phyloP scores from a whole-genome alignment of 169 alveolate genomes.

The Plasmodium vivax region DNA sequence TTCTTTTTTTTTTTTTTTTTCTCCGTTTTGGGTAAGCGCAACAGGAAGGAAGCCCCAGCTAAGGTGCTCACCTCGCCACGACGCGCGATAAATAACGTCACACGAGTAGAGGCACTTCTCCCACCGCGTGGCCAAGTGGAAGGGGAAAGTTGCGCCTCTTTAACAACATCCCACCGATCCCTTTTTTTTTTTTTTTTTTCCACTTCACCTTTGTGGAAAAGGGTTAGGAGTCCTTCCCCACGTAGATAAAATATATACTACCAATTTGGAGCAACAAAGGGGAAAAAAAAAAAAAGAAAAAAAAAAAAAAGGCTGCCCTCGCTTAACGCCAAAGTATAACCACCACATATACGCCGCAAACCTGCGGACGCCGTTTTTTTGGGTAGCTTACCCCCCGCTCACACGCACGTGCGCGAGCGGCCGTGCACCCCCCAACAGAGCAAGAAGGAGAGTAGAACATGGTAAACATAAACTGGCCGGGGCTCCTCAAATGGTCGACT shows the following conservation, averaged over 20 bases:
- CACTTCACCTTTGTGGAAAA: background rate
- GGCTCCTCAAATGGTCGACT: slow-evolving; percentile 76
- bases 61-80: background rate
- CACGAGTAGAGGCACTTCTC: background rate
- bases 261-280: background rate
- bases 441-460: slow-evolving; percentile 15
- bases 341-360: background rate
- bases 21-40: background rate
- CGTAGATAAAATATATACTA: background rate
- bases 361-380: background rate
- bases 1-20: slow-evolving; percentile 11
- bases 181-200: background rate
- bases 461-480: slow-evolving; percentile 76
- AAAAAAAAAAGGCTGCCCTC: background rate
- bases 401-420: background rate
- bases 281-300: background rate
- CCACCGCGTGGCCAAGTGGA: background rate
- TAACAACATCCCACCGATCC: background rate
- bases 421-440: background rate
- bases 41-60: background rate
- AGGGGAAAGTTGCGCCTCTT: background rate
- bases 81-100: background rate
- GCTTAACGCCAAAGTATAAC: background rate
- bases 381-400: background rate
- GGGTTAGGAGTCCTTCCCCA: background rate